phyloP scores from a whole-genome alignment of 768 basidiomycete genomes.

The Rhizopogon vesiculosus region DNA sequence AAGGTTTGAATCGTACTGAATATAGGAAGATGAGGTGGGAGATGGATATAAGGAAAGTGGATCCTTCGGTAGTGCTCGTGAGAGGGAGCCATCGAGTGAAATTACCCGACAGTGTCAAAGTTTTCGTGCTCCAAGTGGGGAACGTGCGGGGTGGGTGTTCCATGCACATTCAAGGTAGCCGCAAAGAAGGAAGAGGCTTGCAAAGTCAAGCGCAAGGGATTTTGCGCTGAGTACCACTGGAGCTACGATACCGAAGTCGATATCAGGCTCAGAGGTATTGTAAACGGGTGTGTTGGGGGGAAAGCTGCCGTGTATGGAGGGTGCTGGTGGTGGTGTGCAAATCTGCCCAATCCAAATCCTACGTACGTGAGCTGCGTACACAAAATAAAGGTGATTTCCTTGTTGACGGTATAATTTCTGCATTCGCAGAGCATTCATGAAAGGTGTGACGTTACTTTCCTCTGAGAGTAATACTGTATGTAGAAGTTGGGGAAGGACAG shows the following conservation, averaged over 20 bases:
- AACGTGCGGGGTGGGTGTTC: not conserved
- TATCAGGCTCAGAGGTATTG: conserved; percentile 4
- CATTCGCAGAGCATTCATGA: conserved; percentile 28
- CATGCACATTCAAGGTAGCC: conserved; percentile 21
- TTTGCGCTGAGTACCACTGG: conserved; percentile 3
- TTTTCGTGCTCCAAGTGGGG: conserved; percentile 13
- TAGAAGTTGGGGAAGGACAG: conserved; percentile 34
- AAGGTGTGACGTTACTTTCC: conserved; percentile 3
- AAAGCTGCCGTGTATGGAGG: conserved; percentile 7
- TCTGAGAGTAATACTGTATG: conserved; percentile 31
- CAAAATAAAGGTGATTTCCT: conserved; percentile 22
- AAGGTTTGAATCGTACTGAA: not conserved
- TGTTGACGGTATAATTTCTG: conserved; percentile 13
- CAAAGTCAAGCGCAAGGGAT: conserved; percentile 27
- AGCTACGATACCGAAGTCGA: conserved; percentile 15
- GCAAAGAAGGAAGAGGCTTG: conserved; percentile 31
- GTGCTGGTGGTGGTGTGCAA: conserved; percentile 17
- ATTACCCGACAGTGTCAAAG: conserved; percentile 29
- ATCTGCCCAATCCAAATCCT: conserved; percentile 32
- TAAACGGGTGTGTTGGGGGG: not conserved
- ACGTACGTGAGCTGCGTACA: conserved; percentile 27
- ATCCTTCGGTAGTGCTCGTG: conserved; percentile 25
- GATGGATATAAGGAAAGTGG: conserved; percentile 29
- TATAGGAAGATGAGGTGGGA: conserved; percentile 31
- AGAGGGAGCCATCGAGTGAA: conserved; percentile 29